Percentiles rank a stretch among this genome's conserved stretches.
phyloP scores from a whole-genome alignment of 2,329 filamentous ascomycete species.

The Juglanconis oblonga region DNA sequence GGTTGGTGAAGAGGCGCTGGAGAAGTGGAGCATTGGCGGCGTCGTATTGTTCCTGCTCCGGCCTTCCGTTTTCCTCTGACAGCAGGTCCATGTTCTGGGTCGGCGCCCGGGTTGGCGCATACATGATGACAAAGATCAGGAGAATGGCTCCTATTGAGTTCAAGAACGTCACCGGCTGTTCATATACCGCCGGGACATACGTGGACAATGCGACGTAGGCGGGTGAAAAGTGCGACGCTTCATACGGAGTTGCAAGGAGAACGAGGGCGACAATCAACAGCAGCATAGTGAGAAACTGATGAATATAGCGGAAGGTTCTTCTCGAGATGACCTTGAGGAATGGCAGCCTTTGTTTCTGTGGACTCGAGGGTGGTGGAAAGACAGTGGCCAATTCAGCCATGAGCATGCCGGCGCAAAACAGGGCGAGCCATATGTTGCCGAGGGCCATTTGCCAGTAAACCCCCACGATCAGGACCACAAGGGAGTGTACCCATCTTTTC shows the following conservation, averaged over 20 bases:
- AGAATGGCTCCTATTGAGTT: conserved; percentile 10
- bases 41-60: background rate
- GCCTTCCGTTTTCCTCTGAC: background rate
- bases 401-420: conserved; percentile 18
- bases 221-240: background rate
- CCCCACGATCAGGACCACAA: conserved; percentile 12
- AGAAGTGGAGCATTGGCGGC: conserved; percentile 9
- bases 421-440: background rate
- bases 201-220: background rate
- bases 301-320: background rate
- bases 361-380: background rate
- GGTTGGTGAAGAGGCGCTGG: conserved; percentile 22
- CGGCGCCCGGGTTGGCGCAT: conserved; percentile 15
- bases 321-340: background rate
- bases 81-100: background rate
- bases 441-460: conserved; percentile 12
- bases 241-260: conserved; percentile 14
- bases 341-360: background rate
- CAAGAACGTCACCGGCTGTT: background rate
- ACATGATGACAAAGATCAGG: conserved; percentile 22
- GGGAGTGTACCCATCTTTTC: conserved; percentile 18
- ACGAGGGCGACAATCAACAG: background rate
- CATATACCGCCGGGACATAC: background rate
- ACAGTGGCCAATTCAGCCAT: conserved; percentile 20
- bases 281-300: background rate